Evolutionary conservation across 1,139 yeast species (phyloP).

Genomic region (Protomyces lactucae-debilis): DNA sequence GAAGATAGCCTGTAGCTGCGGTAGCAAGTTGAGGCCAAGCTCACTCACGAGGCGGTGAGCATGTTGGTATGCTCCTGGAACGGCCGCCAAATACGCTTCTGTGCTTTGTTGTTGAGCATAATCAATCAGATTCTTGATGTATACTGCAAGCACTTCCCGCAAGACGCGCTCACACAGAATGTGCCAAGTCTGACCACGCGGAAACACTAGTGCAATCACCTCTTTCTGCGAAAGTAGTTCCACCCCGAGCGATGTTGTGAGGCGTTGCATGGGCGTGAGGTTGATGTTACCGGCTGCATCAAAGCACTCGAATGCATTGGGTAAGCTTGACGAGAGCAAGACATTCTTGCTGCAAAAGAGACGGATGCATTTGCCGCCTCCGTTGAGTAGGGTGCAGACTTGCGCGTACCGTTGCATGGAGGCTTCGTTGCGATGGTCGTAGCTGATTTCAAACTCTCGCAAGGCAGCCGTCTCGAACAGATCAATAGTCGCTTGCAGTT

Average conservation of each 20-base stretch:
- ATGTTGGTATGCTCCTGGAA: constrained; percentile 30
- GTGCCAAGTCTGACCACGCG: constrained; percentile 35
- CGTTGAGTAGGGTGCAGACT: constrained; percentile 42
- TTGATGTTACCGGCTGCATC: constrained; percentile 37
- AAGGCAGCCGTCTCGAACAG: constrained; percentile 69
- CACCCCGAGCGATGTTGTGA: constrained; percentile 39
- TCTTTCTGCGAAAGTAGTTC: constrained; percentile 41
- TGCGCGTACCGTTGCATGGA: constrained; percentile 41
- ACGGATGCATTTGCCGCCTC: constrained; percentile 46
- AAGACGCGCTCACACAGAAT: constrained; percentile 40
- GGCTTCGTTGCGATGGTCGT: constrained; percentile 48
- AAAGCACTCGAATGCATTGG: constrained; percentile 38
- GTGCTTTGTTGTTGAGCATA: constrained; percentile 33
- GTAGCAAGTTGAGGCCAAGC: constrained; percentile 5
- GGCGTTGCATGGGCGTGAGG: constrained; percentile 36
- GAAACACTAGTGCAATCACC: constrained; percentile 42
- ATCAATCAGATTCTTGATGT: constrained; percentile 38
- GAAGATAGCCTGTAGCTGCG: constrained; percentile 38
- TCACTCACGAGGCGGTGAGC: not conserved
- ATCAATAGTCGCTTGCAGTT: constrained; percentile 58
- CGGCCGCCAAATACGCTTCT: constrained; percentile 34
- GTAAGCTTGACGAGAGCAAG: constrained; percentile 40
- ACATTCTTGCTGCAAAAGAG: constrained; percentile 48
- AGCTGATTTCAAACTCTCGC: constrained; percentile 61
- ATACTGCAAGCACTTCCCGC: constrained; percentile 40